Evolutionary conservation across 1,139 yeast genomes (phyloP), one percentile per base, ranked within the genome.

Genomic region (Suhomyces kunorum): DNA sequence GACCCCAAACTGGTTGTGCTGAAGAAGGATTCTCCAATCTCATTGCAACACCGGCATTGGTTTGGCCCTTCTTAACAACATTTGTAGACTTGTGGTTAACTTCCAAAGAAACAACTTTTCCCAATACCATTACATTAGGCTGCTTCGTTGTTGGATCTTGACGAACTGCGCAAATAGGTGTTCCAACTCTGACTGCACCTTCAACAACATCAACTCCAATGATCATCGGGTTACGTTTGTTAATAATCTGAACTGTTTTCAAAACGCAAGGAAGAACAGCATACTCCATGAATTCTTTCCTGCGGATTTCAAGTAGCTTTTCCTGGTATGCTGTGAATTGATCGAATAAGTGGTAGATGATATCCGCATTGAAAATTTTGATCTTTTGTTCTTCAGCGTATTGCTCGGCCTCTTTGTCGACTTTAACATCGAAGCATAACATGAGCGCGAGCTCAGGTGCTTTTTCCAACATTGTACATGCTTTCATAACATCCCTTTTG

Each of bases 211-310:
- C 99, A 46, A 92, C 98, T 80, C 99, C 99, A 61, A 92, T 87
- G 59, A 92, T 89, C 98, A 92, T 92, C 45, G 99, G 99, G 66
- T 90, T 89, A 71, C 98, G 87, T 75, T 92, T 92, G 81, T 94
- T 94, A 65, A 92, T 94, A 59, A 94, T 89, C 72, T 94, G 98
- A 52, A 92, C 69, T 16, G 97, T 92, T 68, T 87, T 87, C 69
- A 92, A 72, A 23, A 90, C 96, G 74, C 95, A 87, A 54, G 98
- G 99, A 81, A 83, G 90, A 39, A 87, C 85, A 33, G 98, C 98
- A 55, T 79, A 85, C 54, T 83, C 92, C 70, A 86, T 75, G 67
- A 86, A 86, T 52, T 88, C 96, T 62, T 83, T 81, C 68, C 97
- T 86, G 69, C 95, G 87, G 65, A 82, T 81, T 64, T 92, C 98